Conservation (phyloP, 192 early-diverging fungal genomes). For the Paraglomus occultum region DNA sequence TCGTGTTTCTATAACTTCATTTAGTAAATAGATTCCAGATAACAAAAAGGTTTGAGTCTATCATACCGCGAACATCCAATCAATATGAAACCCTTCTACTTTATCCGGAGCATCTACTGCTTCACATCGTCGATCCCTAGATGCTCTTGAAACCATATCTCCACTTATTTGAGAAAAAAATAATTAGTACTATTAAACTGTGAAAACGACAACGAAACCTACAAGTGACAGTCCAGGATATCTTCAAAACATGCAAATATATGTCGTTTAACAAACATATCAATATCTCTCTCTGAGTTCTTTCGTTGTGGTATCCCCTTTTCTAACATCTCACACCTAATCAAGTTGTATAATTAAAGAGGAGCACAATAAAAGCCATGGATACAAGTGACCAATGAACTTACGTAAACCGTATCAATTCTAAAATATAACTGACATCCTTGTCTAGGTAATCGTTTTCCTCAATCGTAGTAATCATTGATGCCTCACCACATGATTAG, state of each 20-base stretch:
- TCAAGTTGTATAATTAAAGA: background rate
- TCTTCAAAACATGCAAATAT: conserved; percentile 26
- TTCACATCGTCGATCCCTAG: conserved; percentile 11
- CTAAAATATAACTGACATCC: conserved; percentile 20
- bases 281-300: conserved; percentile 29
- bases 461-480: too few relatives aligned
- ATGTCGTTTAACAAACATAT: conserved; percentile 28
- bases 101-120: conserved; percentile 22
- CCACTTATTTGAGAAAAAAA: conserved; percentile 27
- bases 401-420: conserved; percentile 25
- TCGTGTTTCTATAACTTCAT: too few relatives aligned
- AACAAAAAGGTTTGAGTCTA: too few relatives aligned
- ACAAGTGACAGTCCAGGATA: conserved; percentile 31
- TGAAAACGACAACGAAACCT: too few relatives aligned
- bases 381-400: conserved; percentile 15
- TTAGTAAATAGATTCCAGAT: too few relatives aligned
- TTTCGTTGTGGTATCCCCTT: conserved; percentile 20
- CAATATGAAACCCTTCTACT: conserved; percentile 24
- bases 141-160: conserved; percentile 10
- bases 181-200: too few relatives aligned
- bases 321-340: conserved; percentile 28
- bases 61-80: conserved; percentile 25
- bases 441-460: background rate
- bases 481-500: too few relatives aligned
- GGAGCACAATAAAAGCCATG: background rate